Percentiles rank a stretch among this genome's conserved stretches.
These are phyloP conservation scores for Chlorella sp. DNA, from an alignment of 139 green algal species.

Conservation along the genomic window DNA sequence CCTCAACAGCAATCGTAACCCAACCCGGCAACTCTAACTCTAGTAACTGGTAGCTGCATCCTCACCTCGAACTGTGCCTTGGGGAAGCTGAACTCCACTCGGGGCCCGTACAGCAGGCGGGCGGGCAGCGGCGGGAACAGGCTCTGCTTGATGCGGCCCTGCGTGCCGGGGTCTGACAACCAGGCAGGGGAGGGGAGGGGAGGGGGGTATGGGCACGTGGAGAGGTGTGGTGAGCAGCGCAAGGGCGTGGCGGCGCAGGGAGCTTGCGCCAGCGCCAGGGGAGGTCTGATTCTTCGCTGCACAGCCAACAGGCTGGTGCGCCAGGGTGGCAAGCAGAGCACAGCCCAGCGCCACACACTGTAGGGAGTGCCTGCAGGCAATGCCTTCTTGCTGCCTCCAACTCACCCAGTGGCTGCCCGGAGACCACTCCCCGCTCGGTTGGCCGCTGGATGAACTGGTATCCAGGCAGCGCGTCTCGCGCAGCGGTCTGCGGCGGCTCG, in stretches of 20 bases:
- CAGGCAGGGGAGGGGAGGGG: not conserved
- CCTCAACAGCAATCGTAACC: no score
- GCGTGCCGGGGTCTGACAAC: not conserved
- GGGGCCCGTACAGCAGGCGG: constrained; percentile 37
- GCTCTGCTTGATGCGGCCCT: constrained; percentile 30
- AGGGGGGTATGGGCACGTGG: not conserved
- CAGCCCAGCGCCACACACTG: no score
- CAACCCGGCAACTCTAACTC: no score
- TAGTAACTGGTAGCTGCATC: no score
- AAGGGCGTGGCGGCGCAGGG: no score
- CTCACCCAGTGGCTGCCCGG: constrained; percentile 32
- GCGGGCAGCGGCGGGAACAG: constrained; percentile 54
- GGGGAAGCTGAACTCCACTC: constrained; percentile 43
- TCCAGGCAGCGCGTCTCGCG: constrained; percentile 13
- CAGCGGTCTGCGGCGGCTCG: constrained; percentile 2
- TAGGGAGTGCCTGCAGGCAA: no score
- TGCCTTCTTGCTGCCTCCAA: no score
- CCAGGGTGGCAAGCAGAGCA: no score
- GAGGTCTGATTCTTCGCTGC: no score
- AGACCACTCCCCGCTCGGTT: not conserved
- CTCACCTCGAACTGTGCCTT: constrained; percentile 25
- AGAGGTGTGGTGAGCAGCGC: no score
- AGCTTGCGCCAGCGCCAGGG: no score
- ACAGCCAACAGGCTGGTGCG: no score
- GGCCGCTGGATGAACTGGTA: constrained; percentile 53